Conservation (phyloP, 129 eudicot genomes). For the Helianthus annuus region HanXRQr2.0-SUNRISE NC_035442.2:9854165-9854664, state of each 20-base stretch:
- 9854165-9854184: too few species aligned
- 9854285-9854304: background rate
- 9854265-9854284: background rate
- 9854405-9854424: slow-evolving; percentile 50
- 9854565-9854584: slow-evolving; percentile 58
- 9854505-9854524: slow-evolving; percentile 64
- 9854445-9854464: slow-evolving; percentile 68
- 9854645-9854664: slow-evolving; percentile 76
- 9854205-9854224: too few species aligned
- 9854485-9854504: slow-evolving; percentile 74
- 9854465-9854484: slow-evolving; percentile 76
- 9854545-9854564: slow-evolving; percentile 54
- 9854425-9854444: slow-evolving; percentile 53
- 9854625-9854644: slow-evolving; percentile 51
- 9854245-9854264: background rate
- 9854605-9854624: slow-evolving; percentile 49
- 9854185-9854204: too few species aligned
- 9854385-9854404: slow-evolving; percentile 29
- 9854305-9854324: slow-evolving; percentile 7
- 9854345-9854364: slow-evolving; percentile 21
- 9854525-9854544: slow-evolving; percentile 84
- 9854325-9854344: slow-evolving; percentile 22
- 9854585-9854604: slow-evolving; percentile 67
- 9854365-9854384: slow-evolving; percentile 32
- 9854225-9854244: too few species aligned